These are phyloP conservation scores for Pholiota microspora DNA, from an alignment of 768 basidiomycete species.

Conservation along the genomic window DNA sequence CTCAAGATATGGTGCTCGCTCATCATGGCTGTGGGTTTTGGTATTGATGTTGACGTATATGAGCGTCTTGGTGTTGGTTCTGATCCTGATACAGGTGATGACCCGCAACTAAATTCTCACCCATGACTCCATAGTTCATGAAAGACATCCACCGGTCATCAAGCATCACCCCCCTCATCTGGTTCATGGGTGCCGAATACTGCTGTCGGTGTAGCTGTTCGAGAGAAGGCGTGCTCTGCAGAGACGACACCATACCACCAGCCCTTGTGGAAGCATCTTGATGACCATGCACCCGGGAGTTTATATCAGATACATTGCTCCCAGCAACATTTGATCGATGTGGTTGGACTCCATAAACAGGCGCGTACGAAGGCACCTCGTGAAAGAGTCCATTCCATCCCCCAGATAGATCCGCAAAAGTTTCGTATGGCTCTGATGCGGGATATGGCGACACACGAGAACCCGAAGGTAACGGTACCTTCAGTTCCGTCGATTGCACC, in stretches of 20 bases:
- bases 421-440: conserved; percentile 9
- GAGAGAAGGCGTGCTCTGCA: background rate
- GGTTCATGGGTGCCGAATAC: background rate
- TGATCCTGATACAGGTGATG: conserved; percentile 7
- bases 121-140: conserved; percentile 30
- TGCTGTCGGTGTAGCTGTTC: background rate
- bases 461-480: background rate
- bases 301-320: background rate
- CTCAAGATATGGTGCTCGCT: too few species aligned
- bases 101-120: background rate
- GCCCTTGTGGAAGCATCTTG: background rate
- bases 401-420: conserved; percentile 28
- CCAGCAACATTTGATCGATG: background rate
- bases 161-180: conserved; percentile 7
- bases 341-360: background rate
- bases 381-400: conserved; percentile 39
- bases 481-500: too few species aligned
- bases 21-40: background rate
- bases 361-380: conserved; percentile 26
- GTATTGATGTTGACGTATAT: background rate
- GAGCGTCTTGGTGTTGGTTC: background rate
- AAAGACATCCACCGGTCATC: conserved; percentile 41
- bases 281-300: background rate
- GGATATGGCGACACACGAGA: background rate
- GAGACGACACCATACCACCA: background rate